phyloP scores from a whole-genome alignment of 2,329 filamentous ascomycete genomes.

The Ceratocystiopsis sp. region DNA sequence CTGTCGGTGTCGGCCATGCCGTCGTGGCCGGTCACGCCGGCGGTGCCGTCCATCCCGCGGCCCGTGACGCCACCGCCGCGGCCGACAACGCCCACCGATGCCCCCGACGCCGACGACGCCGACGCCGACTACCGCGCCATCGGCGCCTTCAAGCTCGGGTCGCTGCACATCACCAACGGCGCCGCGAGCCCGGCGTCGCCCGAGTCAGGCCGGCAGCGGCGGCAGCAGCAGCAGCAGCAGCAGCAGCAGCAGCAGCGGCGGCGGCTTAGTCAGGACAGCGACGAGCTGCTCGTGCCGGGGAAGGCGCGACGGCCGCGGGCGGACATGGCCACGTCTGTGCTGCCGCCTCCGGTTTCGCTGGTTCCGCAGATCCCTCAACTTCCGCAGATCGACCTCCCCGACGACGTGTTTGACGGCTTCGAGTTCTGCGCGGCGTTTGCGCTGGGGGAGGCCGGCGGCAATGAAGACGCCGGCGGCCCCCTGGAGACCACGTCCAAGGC shows the following conservation, averaged over 20 bases:
- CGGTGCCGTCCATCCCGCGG: too few relatives aligned
- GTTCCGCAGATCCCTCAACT: background rate
- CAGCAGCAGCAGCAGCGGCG: too few relatives aligned
- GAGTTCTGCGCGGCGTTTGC: slow-evolving; percentile 11
- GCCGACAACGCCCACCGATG: background rate
- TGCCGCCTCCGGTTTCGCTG: background rate
- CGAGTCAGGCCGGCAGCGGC: too few relatives aligned
- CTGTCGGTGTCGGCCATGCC: background rate
- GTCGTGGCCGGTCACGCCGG: too few relatives aligned
- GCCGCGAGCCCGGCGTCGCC: slow-evolving; percentile 27
- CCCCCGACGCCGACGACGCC: slow-evolving; percentile 12
- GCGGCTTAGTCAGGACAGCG: too few relatives aligned
- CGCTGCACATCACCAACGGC: slow-evolving; percentile 45
- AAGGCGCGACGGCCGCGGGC: too few relatives aligned
- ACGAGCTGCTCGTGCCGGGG: too few relatives aligned
- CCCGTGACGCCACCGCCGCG: too few relatives aligned
- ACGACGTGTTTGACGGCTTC: slow-evolving; percentile 12
- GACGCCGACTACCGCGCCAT: slow-evolving; percentile 42
- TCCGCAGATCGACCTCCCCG: slow-evolving; percentile 3
- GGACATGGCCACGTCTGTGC: too few relatives aligned
- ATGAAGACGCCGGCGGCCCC: background rate
- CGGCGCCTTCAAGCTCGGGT: slow-evolving; percentile 45
- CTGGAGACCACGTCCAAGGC: slow-evolving; percentile 31
- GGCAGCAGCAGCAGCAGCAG: too few relatives aligned
- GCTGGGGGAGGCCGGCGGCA: too few relatives aligned